These are phyloP conservation scores for Thelephora ganbajun DNA, from an alignment of 768 basidiomycete genomes.

Conservation along the genomic window DNA sequence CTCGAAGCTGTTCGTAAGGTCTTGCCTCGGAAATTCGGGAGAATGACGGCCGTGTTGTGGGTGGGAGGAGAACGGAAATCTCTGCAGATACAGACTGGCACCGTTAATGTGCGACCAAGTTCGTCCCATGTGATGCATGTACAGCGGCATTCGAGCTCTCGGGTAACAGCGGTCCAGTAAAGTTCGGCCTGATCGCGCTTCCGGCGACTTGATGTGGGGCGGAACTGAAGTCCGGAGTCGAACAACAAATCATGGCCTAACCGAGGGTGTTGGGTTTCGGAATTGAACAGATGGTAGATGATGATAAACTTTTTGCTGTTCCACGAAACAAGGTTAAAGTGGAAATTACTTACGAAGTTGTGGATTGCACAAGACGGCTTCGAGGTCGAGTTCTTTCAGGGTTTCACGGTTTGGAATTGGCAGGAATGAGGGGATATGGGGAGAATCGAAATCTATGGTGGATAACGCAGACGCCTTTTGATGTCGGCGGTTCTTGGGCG, in stretches of 20 bases:
- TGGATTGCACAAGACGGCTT: constrained; percentile 76
- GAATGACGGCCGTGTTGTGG: constrained; percentile 24
- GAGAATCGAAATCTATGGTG: constrained; percentile 28
- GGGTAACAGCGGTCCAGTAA: constrained; percentile 75
- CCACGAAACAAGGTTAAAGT: constrained; percentile 3
- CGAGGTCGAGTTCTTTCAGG: constrained; percentile 73
- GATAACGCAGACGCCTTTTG: constrained; percentile 11
- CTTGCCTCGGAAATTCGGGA: constrained; percentile 21
- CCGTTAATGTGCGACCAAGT: constrained; percentile 31
- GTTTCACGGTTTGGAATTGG: constrained; percentile 78
- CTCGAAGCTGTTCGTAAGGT: constrained; percentile 63
- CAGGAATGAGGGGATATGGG: constrained; percentile 50
- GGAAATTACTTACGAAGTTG: constrained; percentile 61
- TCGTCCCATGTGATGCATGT: constrained; percentile 70
- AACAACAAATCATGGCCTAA: constrained; percentile 84
- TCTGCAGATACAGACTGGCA: constrained; percentile 33
- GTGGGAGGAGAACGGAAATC: constrained; percentile 7
- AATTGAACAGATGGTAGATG: constrained; percentile 2
- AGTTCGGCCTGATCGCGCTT: constrained; percentile 61
- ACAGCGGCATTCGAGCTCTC: constrained; percentile 71
- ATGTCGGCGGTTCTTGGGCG: constrained; percentile 1
- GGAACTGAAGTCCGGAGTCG: constrained; percentile 72
- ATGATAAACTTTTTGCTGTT: constrained; percentile 6
- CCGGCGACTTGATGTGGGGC: constrained; percentile 59
- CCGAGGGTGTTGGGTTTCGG: background rate